Percentiles rank a stretch among this genome's conserved stretches.
Conservation (phyloP, 2,329 filamentous ascomycete species). For the Phialophora expanda region DNA sequence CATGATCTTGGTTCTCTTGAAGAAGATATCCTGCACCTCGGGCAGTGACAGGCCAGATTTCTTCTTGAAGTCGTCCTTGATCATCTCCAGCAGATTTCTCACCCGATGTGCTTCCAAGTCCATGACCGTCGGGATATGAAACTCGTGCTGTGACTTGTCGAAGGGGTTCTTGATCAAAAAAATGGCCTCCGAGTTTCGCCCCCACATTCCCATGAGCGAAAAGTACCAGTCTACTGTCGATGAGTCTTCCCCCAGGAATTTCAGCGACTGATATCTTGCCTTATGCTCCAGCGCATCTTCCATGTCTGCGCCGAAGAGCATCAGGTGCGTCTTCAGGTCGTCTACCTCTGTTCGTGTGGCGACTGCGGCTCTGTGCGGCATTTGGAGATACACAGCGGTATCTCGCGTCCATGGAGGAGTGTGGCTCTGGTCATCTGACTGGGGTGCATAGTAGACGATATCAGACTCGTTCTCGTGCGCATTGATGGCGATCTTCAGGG, state of each 20-base stretch:
- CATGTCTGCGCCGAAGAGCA: conserved; percentile 1
- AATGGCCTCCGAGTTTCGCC: background rate
- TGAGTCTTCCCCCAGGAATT: background rate
- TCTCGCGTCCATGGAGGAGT: background rate
- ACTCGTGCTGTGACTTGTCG: conserved; percentile 5
- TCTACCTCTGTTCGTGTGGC: background rate
- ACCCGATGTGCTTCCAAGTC: background rate
- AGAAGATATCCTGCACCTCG: background rate
- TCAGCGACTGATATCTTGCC: background rate
- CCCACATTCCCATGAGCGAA: background rate
- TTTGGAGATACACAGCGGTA: background rate
- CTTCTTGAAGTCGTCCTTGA: background rate
- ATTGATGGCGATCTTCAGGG: background rate
- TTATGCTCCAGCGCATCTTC: background rate
- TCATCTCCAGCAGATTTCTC: background rate
- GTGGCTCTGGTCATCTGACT: background rate
- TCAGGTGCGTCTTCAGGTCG: background rate
- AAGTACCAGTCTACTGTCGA: background rate
- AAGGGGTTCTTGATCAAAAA: conserved; percentile 1
- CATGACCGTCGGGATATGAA: background rate
- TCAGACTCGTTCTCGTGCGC: conserved; percentile 1
- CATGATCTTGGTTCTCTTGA: conserved; percentile 1
- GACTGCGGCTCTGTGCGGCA: background rate
- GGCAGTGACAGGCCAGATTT: background rate
- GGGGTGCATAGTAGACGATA: background rate